Base-by-base conservation (phyloP, 371 early-diverging fungal genomes). In the Mucor plumbeus region DNA sequence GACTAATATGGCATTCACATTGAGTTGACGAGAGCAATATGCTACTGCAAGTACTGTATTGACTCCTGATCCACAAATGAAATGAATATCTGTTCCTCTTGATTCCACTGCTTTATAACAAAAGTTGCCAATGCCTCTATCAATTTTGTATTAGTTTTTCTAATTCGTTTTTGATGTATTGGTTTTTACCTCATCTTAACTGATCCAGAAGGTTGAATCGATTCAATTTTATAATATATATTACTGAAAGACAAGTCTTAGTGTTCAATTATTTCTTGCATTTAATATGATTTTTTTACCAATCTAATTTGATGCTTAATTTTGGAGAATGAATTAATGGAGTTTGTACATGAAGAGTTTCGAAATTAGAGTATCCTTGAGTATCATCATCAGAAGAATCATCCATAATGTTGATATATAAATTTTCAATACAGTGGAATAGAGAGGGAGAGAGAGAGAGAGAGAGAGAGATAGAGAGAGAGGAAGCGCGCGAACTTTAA, bases 171-270 rank as follows among this genome's bases (percentile, higher is more conserved):
- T 26, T 26, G 26, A 26, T 26, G 26, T 3, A 26, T 26, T 26
- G 26, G 26, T 14, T 31, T 31, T 47, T 58, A 85, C 89, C 87
- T 83, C 67, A 91, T 89, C 70, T 91, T 91, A 44, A 89, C 88
- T 8, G 91, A 91, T 43, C 90, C 90, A 8, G 90, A 87, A 14
- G 92, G 92, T 54, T 91, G 92, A 61, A 91, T 81, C 73, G 85
- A 88, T 60, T 91, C 92, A 57, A 90, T 85, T 71, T 91, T 91
- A 17, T 87, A 84, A 81, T 88, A 91, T 17, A 90, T 81, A 74
- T 90, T 90, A 55, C 89, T 88, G 61, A 26, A 26, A 3, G 3
- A 26, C 26, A 26, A 26, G 26, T 26, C 1, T 26, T 26, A 26
- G 26, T 3, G 26, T 26, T 26, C 1, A 17, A n/a, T 31, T 31